Conservation (phyloP, 345 rosid species). For the Salix viminalis region DNA sequence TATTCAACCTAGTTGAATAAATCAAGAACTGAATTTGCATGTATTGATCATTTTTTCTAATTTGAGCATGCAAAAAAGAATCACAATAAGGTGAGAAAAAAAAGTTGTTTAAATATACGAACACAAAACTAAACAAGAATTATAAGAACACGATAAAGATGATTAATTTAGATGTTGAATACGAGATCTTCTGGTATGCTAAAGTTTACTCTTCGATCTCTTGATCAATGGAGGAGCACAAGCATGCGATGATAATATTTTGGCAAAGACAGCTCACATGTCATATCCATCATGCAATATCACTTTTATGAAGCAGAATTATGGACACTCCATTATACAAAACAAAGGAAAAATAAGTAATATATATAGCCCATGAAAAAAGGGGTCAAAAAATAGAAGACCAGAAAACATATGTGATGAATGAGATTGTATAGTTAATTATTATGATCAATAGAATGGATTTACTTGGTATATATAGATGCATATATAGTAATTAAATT, state of each 20-base stretch:
- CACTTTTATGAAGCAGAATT: slow-evolving; percentile 8
- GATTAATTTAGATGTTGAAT: neutral
- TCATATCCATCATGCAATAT: slow-evolving; percentile 10
- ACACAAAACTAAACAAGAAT: neutral
- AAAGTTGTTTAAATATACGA: neutral
- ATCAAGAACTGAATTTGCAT: neutral
- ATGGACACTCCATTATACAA: neutral
- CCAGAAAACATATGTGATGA: neutral
- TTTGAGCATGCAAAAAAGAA: neutral
- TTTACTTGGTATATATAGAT: neutral
- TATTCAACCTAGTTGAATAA: slow-evolving; percentile 5
- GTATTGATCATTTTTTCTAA: neutral
- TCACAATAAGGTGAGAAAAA: neutral
- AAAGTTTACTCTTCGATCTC: neutral
- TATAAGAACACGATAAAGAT: neutral
- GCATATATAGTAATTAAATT: neutral
- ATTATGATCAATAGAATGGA: neutral
- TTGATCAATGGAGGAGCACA: neutral
- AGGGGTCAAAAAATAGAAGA: neutral
- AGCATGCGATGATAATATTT: neutral
- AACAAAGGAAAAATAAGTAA: neutral
- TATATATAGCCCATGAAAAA: no score
- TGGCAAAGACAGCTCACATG: slow-evolving; percentile 21
- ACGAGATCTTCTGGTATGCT: neutral
- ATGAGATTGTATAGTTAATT: neutral